phyloP scores from a whole-genome alignment of 2,329 filamentous ascomycete species.

The Aureobasidium sp. region DNA sequence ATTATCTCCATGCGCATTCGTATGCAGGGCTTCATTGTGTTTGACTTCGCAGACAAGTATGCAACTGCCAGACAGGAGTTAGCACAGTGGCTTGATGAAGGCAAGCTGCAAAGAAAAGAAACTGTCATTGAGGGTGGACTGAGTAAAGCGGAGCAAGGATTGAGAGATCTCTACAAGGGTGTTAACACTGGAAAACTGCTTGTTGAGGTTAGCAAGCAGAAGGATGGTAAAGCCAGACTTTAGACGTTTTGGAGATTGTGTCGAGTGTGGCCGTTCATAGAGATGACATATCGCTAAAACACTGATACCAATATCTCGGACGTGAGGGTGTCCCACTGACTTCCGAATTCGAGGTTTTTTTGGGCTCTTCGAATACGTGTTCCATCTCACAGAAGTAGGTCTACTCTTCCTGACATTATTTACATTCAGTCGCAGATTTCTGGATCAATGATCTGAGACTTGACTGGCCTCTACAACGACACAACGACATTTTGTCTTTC shows the following conservation, averaged over 20 bases:
- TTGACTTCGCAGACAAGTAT: constrained; percentile 58
- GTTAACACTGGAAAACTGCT: constrained; percentile 10
- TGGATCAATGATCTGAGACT: too few species aligned
- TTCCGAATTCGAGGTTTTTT: too few species aligned
- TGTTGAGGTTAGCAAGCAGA: constrained; percentile 8
- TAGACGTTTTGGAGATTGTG: neutral
- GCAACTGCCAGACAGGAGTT: constrained; percentile 53
- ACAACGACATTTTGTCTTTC: too few species aligned
- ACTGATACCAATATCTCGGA: too few species aligned
- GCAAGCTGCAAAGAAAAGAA: constrained; percentile 34
- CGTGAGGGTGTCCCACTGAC: too few species aligned
- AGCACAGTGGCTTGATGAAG: constrained; percentile 61
- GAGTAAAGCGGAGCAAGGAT: constrained; percentile 8
- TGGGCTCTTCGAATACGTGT: too few species aligned
- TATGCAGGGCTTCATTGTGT: constrained; percentile 68
- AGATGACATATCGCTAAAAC: too few species aligned
- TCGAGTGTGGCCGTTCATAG: too few species aligned
- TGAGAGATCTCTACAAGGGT: constrained; percentile 13
- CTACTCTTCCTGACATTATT: too few species aligned
- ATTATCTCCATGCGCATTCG: constrained; percentile 49
- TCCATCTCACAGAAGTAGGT: too few species aligned
- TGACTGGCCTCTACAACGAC: too few species aligned
- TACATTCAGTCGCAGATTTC: too few species aligned
- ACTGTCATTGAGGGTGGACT: constrained; percentile 10
- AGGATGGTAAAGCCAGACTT: constrained; percentile 6